Evolutionary conservation across 805 yeast genomes (phyloP).

Genomic region (Metschnikowia baotianmanensis): DNA sequence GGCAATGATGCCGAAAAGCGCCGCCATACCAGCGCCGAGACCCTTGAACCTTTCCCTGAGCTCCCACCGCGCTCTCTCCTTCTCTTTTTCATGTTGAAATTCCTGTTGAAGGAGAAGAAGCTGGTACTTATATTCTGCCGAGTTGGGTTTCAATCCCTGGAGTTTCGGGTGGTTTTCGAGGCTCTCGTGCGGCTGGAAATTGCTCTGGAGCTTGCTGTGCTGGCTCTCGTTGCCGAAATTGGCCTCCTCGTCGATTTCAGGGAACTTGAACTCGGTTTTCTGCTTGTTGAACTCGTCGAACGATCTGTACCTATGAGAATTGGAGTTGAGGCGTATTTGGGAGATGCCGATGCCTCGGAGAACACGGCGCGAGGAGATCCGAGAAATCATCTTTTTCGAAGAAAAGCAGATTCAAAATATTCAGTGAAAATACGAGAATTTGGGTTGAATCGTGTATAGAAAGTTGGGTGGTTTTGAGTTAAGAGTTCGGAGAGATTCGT

Average conservation of each 20-base stretch:
- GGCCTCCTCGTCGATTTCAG: slow-evolving; percentile 4
- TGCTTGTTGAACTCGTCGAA: slow-evolving; percentile 40
- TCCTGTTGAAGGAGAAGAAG: slow-evolving; percentile 29
- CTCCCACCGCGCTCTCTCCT: slow-evolving; percentile 33
- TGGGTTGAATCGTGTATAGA: too few species aligned
- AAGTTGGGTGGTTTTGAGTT: too few species aligned
- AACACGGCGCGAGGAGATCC: background rate
- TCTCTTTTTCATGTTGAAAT: slow-evolving; percentile 25
- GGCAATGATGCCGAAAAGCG: slow-evolving; percentile 39
- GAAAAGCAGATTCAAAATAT: background rate
- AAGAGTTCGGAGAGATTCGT: too few species aligned
- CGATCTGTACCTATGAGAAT: slow-evolving; percentile 13
- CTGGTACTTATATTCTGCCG: slow-evolving; percentile 38
- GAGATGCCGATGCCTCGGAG: slow-evolving; percentile 1
- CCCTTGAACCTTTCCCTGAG: slow-evolving; percentile 45
- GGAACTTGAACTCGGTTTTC: slow-evolving; percentile 28
- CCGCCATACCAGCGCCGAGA: slow-evolving; percentile 38
- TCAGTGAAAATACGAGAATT: background rate
- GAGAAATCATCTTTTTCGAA: slow-evolving; percentile 2
- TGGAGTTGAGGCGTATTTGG: slow-evolving; percentile 3
- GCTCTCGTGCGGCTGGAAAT: slow-evolving; percentile 1
- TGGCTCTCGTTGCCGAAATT: slow-evolving; percentile 11
- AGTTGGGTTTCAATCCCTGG: slow-evolving; percentile 25
- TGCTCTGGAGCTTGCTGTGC: slow-evolving; percentile 3
- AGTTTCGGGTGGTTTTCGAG: slow-evolving; percentile 27